phyloP scores from a whole-genome alignment of 225 moss, liverwort and hornwort species.

The Pseudisothecium myosuroides region DNA sequence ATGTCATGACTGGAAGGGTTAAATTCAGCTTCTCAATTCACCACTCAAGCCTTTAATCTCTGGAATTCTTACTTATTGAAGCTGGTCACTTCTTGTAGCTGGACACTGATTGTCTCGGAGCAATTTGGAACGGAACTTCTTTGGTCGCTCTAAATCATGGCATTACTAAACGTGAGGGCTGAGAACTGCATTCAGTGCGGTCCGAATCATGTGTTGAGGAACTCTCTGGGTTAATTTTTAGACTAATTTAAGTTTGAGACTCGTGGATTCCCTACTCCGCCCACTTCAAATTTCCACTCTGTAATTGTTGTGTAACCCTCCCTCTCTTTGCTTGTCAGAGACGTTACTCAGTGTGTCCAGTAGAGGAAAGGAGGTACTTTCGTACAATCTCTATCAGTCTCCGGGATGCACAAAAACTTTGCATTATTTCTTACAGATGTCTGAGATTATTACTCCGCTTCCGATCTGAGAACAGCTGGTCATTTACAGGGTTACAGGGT shows the following conservation, averaged over 20 bases:
- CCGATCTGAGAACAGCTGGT: no score
- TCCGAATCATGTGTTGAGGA: not conserved
- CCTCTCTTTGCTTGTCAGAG: not conserved
- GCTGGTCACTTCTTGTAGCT: no score
- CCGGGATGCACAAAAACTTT: not conserved
- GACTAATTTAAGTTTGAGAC: not conserved
- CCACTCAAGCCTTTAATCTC: no score
- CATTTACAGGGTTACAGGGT: not conserved
- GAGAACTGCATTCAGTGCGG: not conserved
- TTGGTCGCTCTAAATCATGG: not conserved
- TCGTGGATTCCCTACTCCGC: not conserved
- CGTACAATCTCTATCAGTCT: not conserved
- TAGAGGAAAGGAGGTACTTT: not conserved
- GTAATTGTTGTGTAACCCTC: no score
- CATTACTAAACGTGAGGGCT: not conserved
- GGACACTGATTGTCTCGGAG: not conserved
- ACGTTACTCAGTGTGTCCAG: not conserved
- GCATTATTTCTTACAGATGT: not conserved
- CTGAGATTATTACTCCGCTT: not conserved
- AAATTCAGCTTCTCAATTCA: no score
- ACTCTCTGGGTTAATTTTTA: not conserved
- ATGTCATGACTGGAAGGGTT: conserved; percentile 6
- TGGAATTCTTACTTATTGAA: no score
- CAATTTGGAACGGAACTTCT: not conserved
- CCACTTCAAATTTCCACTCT: not conserved